These are phyloP conservation scores for Hymenoscyphus fraxineus DNA, from an alignment of 2,329 filamentous ascomycete species.

Conservation along the genomic window DNA sequence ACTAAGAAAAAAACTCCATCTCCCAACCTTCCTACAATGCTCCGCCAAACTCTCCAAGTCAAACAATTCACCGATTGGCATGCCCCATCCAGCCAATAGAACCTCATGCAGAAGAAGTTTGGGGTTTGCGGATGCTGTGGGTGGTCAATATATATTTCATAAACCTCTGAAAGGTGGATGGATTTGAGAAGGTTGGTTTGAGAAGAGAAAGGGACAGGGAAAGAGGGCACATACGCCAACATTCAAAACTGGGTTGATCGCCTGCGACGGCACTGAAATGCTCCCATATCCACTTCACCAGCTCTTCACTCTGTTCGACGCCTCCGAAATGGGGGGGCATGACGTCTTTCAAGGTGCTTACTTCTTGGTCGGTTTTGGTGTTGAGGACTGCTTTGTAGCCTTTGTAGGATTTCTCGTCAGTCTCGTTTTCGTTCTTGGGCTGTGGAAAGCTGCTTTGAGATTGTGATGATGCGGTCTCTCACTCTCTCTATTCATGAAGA, in stretches of 20 bases:
- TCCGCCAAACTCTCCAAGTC: conserved; percentile 31
- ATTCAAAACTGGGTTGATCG: conserved; percentile 31
- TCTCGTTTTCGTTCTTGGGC: neutral
- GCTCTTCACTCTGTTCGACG: neutral
- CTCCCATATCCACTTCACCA: conserved; percentile 30
- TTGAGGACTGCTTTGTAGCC: conserved; percentile 13
- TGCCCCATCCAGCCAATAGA: conserved; percentile 30
- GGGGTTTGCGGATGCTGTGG: neutral
- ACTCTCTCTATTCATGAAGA: no score
- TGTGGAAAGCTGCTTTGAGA: neutral
- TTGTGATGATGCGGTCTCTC: neutral
- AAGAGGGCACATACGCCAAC: conserved; percentile 14
- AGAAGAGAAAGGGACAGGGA: neutral
- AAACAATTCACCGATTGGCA: conserved; percentile 32
- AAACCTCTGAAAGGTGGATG: neutral
- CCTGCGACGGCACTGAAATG: conserved; percentile 31
- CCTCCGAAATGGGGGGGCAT: conserved; percentile 4
- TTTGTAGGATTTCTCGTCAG: conserved; percentile 26
- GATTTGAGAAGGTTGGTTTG: neutral
- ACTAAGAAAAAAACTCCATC: conserved; percentile 60
- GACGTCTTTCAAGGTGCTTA: conserved; percentile 6
- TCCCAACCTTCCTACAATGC: conserved; percentile 48
- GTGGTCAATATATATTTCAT: neutral
- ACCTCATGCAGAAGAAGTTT: conserved; percentile 5
- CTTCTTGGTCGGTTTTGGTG: conserved; percentile 3